Conservation (phyloP, 75 land plant genomes). For the Picea sitchensis region DNA sequence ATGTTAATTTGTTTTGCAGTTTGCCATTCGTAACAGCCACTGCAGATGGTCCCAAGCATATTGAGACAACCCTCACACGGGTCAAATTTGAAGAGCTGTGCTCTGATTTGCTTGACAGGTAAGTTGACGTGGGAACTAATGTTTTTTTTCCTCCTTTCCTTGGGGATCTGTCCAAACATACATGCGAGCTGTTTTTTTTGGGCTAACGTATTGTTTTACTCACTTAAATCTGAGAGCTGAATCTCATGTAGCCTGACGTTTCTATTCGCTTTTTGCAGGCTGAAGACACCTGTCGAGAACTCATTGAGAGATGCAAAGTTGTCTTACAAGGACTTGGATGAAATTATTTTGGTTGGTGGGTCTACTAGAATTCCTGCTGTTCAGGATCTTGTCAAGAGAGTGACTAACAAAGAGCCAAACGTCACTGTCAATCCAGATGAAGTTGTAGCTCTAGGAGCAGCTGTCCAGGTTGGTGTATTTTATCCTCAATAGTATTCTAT, state of each 20-base stretch:
- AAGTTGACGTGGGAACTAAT: too few species aligned
- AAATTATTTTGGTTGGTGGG: conserved; percentile 61
- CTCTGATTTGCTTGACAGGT: conserved; percentile 39
- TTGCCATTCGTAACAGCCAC: conserved; percentile 64
- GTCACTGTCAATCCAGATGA: conserved; percentile 70
- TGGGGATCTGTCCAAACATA: too few species aligned
- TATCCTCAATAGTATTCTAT: background rate
- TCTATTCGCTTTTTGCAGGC: conserved; percentile 11
- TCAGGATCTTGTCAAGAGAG: conserved; percentile 37
- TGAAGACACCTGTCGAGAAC: conserved; percentile 43
- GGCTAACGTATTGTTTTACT: too few species aligned
- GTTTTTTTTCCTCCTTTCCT: too few species aligned
- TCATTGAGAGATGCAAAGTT: conserved; percentile 59
- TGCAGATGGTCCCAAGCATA: conserved; percentile 60
- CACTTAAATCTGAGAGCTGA: too few species aligned
- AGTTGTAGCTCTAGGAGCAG: conserved; percentile 26
- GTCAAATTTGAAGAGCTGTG: conserved; percentile 52
- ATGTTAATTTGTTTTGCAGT: conserved; percentile 8
- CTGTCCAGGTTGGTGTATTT: conserved; percentile 42
- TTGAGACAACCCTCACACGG: conserved; percentile 48
- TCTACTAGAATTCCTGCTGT: conserved; percentile 62
- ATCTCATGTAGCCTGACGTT: too few species aligned
- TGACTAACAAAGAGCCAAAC: conserved; percentile 56
- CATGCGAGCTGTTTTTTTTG: too few species aligned
- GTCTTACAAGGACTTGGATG: conserved; percentile 47